Conservation (phyloP, 1,284 basidiomycete genomes). For the Tilletia walkeri region DNA sequence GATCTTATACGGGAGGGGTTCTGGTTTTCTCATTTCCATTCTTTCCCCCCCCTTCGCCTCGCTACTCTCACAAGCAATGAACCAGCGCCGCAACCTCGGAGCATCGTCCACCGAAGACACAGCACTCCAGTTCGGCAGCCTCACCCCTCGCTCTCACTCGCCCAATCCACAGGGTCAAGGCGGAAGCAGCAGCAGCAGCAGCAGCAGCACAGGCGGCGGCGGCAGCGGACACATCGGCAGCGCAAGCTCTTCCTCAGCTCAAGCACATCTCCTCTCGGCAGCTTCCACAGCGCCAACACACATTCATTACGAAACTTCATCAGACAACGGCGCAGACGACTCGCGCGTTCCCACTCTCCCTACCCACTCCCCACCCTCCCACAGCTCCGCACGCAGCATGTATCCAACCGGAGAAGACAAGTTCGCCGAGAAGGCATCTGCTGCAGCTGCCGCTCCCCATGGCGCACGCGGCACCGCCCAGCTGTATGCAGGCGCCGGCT, state of each 20-base stretch:
- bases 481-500: conserved; percentile 19
- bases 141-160: neutral
- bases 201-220: neutral
- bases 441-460: neutral
- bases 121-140: conserved; percentile 9
- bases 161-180: no score
- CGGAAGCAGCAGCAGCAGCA: no score
- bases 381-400: neutral
- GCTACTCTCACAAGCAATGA: neutral
- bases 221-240: no score
- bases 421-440: conserved; percentile 21
- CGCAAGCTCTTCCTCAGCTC: no score
- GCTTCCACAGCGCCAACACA: neutral
- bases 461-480: conserved; percentile 7
- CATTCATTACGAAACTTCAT: conserved; percentile 7
- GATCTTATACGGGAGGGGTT: no score
- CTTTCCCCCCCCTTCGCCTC: neutral
- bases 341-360: neutral
- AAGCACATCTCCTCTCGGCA: neutral
- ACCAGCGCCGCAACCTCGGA: neutral
- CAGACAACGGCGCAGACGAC: neutral
- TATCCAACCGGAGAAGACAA: conserved; percentile 22
- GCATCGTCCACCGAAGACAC: conserved; percentile 7
- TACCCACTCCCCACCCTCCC: conserved; percentile 1
- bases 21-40: no score